Evolutionary conservation across 2,329 filamentous ascomycete genomes (phyloP).

Genomic region (Zelopaecilomyces penicillatus): DNA sequence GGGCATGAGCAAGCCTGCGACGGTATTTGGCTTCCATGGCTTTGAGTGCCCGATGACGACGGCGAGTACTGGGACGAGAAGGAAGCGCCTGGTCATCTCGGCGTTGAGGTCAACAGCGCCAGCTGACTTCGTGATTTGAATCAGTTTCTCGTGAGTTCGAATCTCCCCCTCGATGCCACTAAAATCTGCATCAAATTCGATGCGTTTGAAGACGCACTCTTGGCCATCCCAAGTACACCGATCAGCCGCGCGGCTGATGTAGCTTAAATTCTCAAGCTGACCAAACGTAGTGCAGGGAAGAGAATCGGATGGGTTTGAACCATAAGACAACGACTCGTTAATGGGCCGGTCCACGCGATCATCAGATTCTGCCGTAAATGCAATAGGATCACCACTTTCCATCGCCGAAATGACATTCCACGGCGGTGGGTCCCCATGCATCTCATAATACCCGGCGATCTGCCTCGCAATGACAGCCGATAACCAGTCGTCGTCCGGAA

Average conservation of each 20-base stretch:
- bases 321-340: constrained; percentile 5
- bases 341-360: constrained; percentile 6
- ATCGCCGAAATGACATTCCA: constrained; percentile 4
- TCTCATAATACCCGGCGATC: constrained; percentile 6
- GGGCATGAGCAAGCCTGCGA: constrained; percentile 2
- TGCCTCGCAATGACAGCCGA: constrained; percentile 1
- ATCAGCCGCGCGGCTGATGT: constrained; percentile 9
- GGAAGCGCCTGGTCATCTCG: constrained; percentile 10
- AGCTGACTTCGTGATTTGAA: constrained; percentile 1
- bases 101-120: neutral
- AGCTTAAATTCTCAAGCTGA: constrained; percentile 5
- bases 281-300: constrained; percentile 8
- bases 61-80: constrained; percentile 10
- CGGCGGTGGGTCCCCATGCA: neutral
- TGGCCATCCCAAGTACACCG: constrained; percentile 8
- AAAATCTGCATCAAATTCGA: constrained; percentile 13
- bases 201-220: constrained; percentile 14
- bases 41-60: constrained; percentile 7
- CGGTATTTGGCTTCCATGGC: constrained; percentile 6
- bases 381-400: neutral
- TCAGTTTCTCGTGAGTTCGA: constrained; percentile 8
- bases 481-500: constrained; percentile 6
- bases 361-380: neutral
- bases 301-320: constrained; percentile 2
- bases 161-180: constrained; percentile 10